Evolutionary conservation across 495 filamentous ascomycete genomes (phyloP), one percentile per base, ranked within the genome.

Genomic region (Aspergillus incahuasiensis): DNA sequence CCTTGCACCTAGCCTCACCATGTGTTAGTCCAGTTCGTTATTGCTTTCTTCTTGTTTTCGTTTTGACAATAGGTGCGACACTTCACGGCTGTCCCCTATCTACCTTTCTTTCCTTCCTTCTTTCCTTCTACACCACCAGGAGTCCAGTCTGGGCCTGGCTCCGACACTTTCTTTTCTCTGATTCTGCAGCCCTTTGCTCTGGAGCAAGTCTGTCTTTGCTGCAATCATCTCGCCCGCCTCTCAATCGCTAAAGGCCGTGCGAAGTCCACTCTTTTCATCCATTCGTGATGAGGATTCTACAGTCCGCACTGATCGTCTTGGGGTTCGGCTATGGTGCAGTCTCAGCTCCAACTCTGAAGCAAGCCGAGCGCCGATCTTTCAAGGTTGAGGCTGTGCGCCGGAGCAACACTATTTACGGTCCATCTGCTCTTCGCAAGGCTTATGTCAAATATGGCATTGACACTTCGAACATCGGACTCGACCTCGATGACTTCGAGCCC

Each of bases 391-490:
- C 81, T 51, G 66, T 82, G 15, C 69, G 73, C 48, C 86, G 84
- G 30, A 69, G 74, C 50, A 79, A 77, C 62, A 70, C 69, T 40
- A 66, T 78, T 13, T 74, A 85, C 65, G 83, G 84, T 2, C 80
- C 80, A 2, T 67, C 68, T 51, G 80, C 81, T 43, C 66, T 90
- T 20, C 64, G 79, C 22, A 88, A 79, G 65, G 79, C 85, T 16
- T 85, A 86, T 59, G 66, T 75, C 56, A 89, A 88, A 59, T 88
- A 80, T 65, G 72, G 82, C 52, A 80, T 85, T 50, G 50, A 54
- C 45, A 56, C 62, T 16, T 56, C 54, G 25, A 50, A 65, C 19
- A 64, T 63, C 28, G 66, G 62, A 12, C 48, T 65, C n/a, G 67
- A 72, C 16, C 55, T 71, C 38, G 52, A 59, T 8, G 74, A 76